Evolutionary conservation across 352 stramenopile genomes (phyloP).

Genomic region (Phytophthora cajani): DNA sequence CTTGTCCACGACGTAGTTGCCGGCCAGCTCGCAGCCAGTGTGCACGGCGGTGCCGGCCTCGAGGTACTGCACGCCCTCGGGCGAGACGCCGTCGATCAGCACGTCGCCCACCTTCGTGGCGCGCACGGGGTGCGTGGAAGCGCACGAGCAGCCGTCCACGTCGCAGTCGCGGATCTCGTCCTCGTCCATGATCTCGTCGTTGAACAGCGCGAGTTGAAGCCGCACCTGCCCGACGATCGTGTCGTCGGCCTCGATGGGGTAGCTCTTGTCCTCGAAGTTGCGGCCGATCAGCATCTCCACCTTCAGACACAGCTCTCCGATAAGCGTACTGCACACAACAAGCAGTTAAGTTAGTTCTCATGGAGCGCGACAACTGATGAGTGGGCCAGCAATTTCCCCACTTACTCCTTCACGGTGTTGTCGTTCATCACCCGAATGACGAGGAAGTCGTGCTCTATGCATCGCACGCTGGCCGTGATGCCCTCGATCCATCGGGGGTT

Average conservation of each 20-base stretch:
- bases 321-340: constrained; percentile 52
- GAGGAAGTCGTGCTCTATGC: constrained; percentile 85
- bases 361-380: not conserved
- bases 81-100: constrained; percentile 75
- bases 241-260: constrained; percentile 73
- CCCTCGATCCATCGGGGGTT: constrained; percentile 81
- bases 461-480: constrained; percentile 61
- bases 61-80: constrained; percentile 74
- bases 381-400: constrained; percentile 2
- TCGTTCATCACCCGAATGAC: constrained; percentile 83
- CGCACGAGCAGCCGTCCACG: constrained; percentile 74
- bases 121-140: constrained; percentile 54
- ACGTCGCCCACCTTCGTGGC: constrained; percentile 79
- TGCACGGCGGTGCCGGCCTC: constrained; percentile 70
- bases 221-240: constrained; percentile 81
- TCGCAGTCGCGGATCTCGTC: constrained; percentile 64
- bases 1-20: constrained; percentile 83
- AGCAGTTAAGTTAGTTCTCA: not conserved
- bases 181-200: constrained; percentile 79
- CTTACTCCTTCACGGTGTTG: constrained; percentile 80
- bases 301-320: constrained; percentile 73
- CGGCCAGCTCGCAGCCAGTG: constrained; percentile 67
- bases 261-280: constrained; percentile 76
- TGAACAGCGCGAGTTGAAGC: constrained; percentile 78
- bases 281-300: constrained; percentile 71